A percentile compares a stretch with the other conserved stretches of the same genome.
Conservation (phyloP, 352 stramenopile species). For the Phytopythium vexans region DNA sequence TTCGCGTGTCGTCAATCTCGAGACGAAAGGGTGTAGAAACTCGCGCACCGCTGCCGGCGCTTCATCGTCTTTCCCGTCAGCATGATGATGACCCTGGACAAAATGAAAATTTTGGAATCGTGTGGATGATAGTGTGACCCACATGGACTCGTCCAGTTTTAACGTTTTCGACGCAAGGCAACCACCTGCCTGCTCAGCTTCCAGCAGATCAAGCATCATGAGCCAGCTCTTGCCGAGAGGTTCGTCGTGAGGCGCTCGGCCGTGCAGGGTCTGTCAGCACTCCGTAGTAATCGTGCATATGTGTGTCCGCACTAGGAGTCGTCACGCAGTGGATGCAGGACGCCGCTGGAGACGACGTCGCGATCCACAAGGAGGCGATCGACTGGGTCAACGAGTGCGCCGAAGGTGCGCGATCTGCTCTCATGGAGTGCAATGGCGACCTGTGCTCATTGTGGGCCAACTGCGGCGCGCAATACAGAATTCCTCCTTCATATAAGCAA, state of each 20-base stretch:
- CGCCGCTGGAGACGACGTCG: slow-evolving; percentile 44
- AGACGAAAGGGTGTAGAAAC: no score
- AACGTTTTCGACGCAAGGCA: no score
- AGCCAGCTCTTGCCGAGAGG: not conserved
- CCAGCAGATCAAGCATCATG: not conserved
- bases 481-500: slow-evolving; percentile 46
- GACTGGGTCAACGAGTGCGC: slow-evolving; percentile 66
- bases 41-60: no score
- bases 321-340: slow-evolving; percentile 54
- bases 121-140: no score
- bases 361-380: slow-evolving; percentile 59
- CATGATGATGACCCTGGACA: no score
- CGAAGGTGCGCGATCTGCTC: slow-evolving; percentile 16
- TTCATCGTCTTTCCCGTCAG: no score
- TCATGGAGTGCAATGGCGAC: not conserved
- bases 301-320: slow-evolving; percentile 4
- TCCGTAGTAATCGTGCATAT: not conserved
- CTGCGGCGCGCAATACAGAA: slow-evolving; percentile 14
- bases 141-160: no score
- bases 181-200: no score
- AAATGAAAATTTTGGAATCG: no score
- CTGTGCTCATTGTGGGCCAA: not conserved
- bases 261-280: not conserved
- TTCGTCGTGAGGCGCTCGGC: not conserved
- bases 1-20: no score